Evolutionary conservation across 1,139 yeast genomes (phyloP), one percentile per base, ranked within the genome.

Genomic region (Yamadazyma membranifaciens): DNA sequence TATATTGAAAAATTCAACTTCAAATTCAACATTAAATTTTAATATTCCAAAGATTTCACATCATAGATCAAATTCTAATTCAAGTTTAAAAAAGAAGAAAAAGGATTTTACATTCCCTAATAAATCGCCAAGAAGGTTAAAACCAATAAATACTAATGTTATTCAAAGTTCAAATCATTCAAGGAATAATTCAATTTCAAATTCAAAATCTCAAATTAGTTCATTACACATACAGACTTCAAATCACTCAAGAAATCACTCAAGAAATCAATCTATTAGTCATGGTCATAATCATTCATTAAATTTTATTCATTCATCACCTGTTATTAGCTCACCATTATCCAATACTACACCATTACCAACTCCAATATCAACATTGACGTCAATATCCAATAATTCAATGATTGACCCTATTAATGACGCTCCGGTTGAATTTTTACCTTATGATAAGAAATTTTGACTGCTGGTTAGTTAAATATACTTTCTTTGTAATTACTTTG

Each of bases 351-450:
- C 68, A 1, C 68, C 69, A 1, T 48, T 59, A 6, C 61, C 60
- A 17, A 64, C 68, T 1, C 69, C 70, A 1, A 51, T 59, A 14
- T 56, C 67, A 3, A 57, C 63, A 9, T 47, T 55, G 22, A 63
- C 60, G 31, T 57, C 63, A 3, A 59, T 36, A 25, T 56, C 64
- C 7, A 52, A 45, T 48, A 60, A 34, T 27, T 55, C 63, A 10
- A 52, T 66, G 20, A 56, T 65, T 37, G 73, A 69, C 48, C 69
- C 73, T 3, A 67, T 68, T 38, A 67, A 67, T 47, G 76, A 69
- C 43, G 52, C 71, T 9, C 74, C 75, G 10, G 72, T 67, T 37
- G 75, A 70, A 44, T 67, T 67, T 15, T 33, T 39, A 36, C 33
- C 41, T 17, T 37, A 37, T 28, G 40, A 37, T n/a, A 37, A 37